phyloP scores from a whole-genome alignment of 257 asterid species.

The Petunia secreta region DNA sequence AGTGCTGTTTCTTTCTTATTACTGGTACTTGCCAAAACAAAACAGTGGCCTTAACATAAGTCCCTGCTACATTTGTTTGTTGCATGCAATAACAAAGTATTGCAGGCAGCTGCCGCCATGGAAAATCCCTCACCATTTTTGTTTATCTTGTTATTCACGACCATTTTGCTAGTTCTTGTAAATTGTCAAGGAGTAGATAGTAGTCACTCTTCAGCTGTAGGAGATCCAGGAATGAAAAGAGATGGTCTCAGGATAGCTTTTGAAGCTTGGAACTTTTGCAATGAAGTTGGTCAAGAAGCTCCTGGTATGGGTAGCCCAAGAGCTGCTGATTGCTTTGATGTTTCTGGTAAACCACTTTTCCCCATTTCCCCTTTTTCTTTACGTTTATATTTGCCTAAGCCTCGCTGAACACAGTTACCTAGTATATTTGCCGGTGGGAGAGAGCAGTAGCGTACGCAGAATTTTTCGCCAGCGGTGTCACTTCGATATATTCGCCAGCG shows the following conservation, averaged over 20 bases:
- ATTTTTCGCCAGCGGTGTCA: not conserved
- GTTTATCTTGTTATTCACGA: not conserved
- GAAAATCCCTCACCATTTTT: not conserved
- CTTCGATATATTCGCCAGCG: too few relatives aligned
- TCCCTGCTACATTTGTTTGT: not conserved
- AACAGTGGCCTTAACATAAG: not conserved
- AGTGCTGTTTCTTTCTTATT: not conserved
- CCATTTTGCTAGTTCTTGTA: not conserved
- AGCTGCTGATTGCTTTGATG: constrained; percentile 31
- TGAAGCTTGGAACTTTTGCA: constrained; percentile 31
- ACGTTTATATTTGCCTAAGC: not conserved
- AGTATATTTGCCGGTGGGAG: not conserved
- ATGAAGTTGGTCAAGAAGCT: constrained; percentile 29
- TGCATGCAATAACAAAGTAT: not conserved
- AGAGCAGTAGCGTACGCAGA: not conserved
- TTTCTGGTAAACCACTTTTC: not conserved
- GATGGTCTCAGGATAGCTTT: constrained; percentile 24
- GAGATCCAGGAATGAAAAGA: constrained; percentile 27
- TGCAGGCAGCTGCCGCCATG: constrained; percentile 11
- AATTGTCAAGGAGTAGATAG: not conserved
- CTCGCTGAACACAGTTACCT: not conserved
- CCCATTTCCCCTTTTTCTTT: not conserved
- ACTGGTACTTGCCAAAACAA: not conserved
- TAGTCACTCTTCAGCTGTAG: not conserved
- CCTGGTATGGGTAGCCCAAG: constrained; percentile 29